phyloP scores from a whole-genome alignment of 129 eudicot genomes.

The Pseudognaphalium luteoalbum region DNA sequence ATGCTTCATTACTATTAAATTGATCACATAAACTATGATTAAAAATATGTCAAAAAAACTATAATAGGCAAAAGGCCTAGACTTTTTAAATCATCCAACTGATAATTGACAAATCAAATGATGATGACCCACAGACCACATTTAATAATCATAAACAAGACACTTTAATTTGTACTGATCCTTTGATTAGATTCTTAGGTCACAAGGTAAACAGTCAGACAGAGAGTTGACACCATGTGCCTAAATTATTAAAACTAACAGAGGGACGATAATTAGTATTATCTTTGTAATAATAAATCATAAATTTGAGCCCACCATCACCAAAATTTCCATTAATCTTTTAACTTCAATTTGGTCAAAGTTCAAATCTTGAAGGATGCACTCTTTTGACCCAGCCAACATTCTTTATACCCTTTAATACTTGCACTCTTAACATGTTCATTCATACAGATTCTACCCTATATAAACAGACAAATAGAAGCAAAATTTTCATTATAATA shows the following conservation, averaged over 20 bases:
- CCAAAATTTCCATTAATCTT: constrained; percentile 21
- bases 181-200: constrained; percentile 28
- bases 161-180: constrained; percentile 28
- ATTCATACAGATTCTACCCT: not conserved
- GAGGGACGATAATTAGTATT: constrained; percentile 12
- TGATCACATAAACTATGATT: not conserved
- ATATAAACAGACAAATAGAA: constrained; percentile 9
- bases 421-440: constrained; percentile 9
- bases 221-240: constrained; percentile 37
- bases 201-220: constrained; percentile 12
- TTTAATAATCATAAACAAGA: constrained; percentile 23
- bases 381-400: constrained; percentile 23
- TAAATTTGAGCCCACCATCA: constrained; percentile 29
- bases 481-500: constrained; percentile 19
- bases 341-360: constrained; percentile 21
- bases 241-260: constrained; percentile 35
- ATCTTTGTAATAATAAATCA: constrained; percentile 5
- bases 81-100: constrained; percentile 4
- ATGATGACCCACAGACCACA: constrained; percentile 28
- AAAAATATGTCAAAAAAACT: not conserved
- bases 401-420: constrained; percentile 33
- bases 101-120: constrained; percentile 12
- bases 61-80: not conserved
- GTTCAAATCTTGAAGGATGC: constrained; percentile 33
- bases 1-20: not conserved